Evolutionary conservation across 2,329 filamentous ascomycete species (phyloP).

Genomic region (Graphiopsis chlorocephala): DNA sequence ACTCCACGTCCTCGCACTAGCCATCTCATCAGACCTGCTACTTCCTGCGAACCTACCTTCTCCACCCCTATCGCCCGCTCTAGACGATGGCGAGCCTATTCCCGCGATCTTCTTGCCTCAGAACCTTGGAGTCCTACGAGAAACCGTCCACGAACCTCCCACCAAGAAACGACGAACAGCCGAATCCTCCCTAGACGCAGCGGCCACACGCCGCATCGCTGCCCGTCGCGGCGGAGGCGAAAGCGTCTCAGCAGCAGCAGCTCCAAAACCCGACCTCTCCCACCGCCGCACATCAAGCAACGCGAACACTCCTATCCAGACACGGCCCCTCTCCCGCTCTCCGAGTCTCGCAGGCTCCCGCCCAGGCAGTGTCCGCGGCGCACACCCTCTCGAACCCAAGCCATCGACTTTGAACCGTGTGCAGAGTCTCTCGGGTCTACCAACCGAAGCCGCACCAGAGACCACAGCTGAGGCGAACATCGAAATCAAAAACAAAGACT

Average conservation of each 20-base stretch:
- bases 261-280: constrained; percentile 29
- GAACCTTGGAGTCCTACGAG: neutral
- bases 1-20: constrained; percentile 40
- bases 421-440: constrained; percentile 22
- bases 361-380: constrained; percentile 22
- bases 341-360: constrained; percentile 30
- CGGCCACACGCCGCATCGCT: constrained; percentile 42
- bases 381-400: constrained; percentile 19
- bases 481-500: constrained; percentile 46
- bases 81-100: constrained; percentile 10
- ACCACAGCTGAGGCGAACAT: constrained; percentile 10
- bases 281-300: constrained; percentile 34
- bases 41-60: constrained; percentile 20
- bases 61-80: constrained; percentile 28
- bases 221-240: constrained; percentile 43
- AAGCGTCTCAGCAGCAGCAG: constrained; percentile 43
- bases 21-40: constrained; percentile 44
- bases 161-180: constrained; percentile 43
- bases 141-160: constrained; percentile 26
- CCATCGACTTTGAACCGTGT: constrained; percentile 28
- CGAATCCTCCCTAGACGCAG: constrained; percentile 48
- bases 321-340: constrained; percentile 29
- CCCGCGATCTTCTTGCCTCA: constrained; percentile 27
- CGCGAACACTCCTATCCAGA: constrained; percentile 23
- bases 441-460: neutral